Conservation (phyloP, 2,329 filamentous ascomycete species). For the Colletotrichum destructivum region DNA sequence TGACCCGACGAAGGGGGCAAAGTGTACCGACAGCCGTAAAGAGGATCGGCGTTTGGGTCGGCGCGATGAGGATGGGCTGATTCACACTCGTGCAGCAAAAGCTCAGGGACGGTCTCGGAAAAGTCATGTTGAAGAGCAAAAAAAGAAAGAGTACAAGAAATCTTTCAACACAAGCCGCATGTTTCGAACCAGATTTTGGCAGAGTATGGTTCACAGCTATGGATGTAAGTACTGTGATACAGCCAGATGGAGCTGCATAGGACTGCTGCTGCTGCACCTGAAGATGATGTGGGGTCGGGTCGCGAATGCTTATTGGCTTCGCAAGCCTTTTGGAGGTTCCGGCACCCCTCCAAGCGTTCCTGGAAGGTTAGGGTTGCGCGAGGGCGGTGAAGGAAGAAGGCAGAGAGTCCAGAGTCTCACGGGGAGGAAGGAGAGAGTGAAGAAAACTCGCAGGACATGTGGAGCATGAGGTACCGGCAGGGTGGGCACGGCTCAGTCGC, state of each 20-base stretch:
- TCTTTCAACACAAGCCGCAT: slow-evolving; percentile 7
- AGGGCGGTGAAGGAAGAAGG: slow-evolving; percentile 13
- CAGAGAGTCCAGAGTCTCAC: neutral
- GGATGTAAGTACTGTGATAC: slow-evolving; percentile 7
- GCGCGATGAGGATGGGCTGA: neutral
- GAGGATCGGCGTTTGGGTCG: too few species aligned
- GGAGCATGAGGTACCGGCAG: neutral
- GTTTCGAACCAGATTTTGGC: slow-evolving; percentile 31
- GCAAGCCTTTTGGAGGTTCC: neutral
- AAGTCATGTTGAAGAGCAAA: neutral
- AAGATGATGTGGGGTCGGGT: slow-evolving; percentile 12
- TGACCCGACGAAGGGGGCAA: slow-evolving; percentile 5
- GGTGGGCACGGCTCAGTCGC: slow-evolving; percentile 28
- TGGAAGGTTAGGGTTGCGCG: slow-evolving; percentile 19
- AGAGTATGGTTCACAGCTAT: slow-evolving; percentile 20
- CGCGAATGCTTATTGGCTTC: slow-evolving; percentile 8
- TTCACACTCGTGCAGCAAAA: neutral
- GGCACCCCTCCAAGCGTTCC: neutral
- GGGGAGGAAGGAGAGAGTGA: slow-evolving; percentile 7
- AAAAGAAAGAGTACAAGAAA: neutral
- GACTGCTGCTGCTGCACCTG: neutral
- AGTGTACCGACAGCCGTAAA: neutral
- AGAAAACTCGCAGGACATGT: slow-evolving; percentile 3
- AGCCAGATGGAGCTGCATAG: slow-evolving; percentile 12
- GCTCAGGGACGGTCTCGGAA: slow-evolving; percentile 27